Conservation (phyloP, 2,329 filamentous ascomycete species). For the Fusarium temperatum region DNA sequence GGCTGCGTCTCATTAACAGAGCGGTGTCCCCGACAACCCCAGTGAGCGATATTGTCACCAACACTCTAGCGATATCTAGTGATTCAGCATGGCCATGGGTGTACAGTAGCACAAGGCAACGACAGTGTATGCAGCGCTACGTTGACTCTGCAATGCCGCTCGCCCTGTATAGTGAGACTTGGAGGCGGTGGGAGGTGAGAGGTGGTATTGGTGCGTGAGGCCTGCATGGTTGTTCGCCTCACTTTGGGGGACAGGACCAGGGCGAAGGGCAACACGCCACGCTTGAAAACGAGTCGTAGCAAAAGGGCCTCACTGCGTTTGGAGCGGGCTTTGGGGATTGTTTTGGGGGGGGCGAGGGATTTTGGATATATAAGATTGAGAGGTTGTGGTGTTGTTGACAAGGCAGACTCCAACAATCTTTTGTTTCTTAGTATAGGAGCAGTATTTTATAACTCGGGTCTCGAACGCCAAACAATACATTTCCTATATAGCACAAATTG, state of each 20-base stretch:
- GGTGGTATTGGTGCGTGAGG: conserved; percentile 22
- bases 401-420: neutral
- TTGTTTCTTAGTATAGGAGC: neutral
- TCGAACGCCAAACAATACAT: neutral
- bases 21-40: neutral
- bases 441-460: neutral
- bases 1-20: neutral
- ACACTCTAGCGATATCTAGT: neutral
- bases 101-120: neutral
- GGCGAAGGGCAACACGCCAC: conserved; percentile 25
- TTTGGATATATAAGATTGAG: conserved; percentile 21
- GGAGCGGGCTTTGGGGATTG: neutral
- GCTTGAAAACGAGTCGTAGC: conserved; percentile 12
- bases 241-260: conserved; percentile 13
- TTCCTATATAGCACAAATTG: too few species aligned
- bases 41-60: neutral
- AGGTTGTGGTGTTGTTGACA: neutral
- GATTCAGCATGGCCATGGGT: neutral
- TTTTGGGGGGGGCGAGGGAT: neutral
- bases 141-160: conserved; percentile 13
- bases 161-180: conserved; percentile 7
- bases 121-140: conserved; percentile 7
- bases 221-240: conserved; percentile 32
- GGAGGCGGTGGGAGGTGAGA: conserved; percentile 16
- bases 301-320: conserved; percentile 18